Base-by-base conservation (phyloP, 371 early-diverging fungal genomes). In the Sporodiniella umbellata region DNA sequence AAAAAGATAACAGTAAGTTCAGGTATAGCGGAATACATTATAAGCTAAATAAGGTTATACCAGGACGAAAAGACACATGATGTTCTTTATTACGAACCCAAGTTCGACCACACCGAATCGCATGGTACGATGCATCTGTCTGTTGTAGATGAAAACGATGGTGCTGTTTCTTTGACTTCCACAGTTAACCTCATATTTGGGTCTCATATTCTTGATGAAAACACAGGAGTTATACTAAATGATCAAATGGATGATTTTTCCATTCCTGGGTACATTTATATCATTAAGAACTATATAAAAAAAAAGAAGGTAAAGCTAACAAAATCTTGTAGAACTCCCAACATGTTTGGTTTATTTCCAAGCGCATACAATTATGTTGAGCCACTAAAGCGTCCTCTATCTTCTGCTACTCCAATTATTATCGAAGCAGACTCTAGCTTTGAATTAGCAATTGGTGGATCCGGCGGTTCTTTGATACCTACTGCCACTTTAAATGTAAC, bases 161-260 rank as follows among this genome's bases (percentile, higher is more conserved):
- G 86, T 60, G 89, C 94, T 0, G 99, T 96, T 6, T 70, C 93
- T 0, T 40, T 98, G 45, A 99, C 98, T 1, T 89, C 92, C n/a
- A 96, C 99, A 0, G 81, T 98, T 18, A 98, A 99, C 72, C 69
- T 96, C 14, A 61, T 87, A 17, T 99, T 98, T 79, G 99, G 99
- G 1, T 87, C 96, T 3, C 88, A 87, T 33, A 59, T 99, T 15
- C 83, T 99, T 87, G 96, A 99, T 66, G 84, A 84, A 2, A 70
- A 54, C 14, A 95, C 99, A 0, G 99, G 99, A n/a, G 81, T 99
- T 23, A 88, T 99, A 30, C 75, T 99, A 30, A 99, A 99, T 72
- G 85, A 99, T 64, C 86, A 98, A 61, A 97, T 99, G 90, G 99
- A 99, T 66, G 99, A 99, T 61, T 99, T 99, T 63, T 89, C 91